These are phyloP conservation scores for Aspergillus sp. DNA, from an alignment of 2,329 filamentous ascomycete genomes.

Conservation along the genomic window DNA sequence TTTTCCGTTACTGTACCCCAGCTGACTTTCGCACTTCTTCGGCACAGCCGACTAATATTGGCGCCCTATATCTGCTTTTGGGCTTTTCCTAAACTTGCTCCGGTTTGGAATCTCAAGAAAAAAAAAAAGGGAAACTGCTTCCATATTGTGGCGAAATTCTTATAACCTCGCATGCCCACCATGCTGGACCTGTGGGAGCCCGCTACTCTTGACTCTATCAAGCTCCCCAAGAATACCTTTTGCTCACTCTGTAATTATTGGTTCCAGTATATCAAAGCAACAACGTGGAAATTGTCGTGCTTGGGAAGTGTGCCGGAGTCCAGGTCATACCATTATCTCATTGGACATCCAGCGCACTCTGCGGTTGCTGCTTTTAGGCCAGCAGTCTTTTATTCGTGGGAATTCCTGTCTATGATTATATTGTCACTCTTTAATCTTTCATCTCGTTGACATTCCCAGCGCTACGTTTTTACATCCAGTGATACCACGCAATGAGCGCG, in stretches of 20 bases:
- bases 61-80: background rate
- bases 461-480: constrained; percentile 44
- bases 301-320: background rate
- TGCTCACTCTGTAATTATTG: background rate
- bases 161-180: background rate
- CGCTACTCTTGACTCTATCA: background rate
- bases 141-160: background rate
- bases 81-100: background rate
- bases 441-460: background rate
- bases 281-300: background rate
- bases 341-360: background rate
- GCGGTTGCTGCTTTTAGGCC: background rate
- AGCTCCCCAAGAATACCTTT: background rate
- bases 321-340: background rate
- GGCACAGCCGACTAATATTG: background rate
- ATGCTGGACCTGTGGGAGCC: background rate
- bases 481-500: constrained; percentile 43
- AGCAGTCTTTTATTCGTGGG: background rate
- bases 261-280: background rate
- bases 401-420: background rate
- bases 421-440: too few species aligned
- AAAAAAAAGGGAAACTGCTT: background rate
- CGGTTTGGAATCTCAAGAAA: background rate
- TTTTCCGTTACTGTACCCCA: constrained; percentile 12
- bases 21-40: background rate